Conservation (phyloP, 192 early-diverging fungal species). For the Rhizophlyctis rosea region DNA sequence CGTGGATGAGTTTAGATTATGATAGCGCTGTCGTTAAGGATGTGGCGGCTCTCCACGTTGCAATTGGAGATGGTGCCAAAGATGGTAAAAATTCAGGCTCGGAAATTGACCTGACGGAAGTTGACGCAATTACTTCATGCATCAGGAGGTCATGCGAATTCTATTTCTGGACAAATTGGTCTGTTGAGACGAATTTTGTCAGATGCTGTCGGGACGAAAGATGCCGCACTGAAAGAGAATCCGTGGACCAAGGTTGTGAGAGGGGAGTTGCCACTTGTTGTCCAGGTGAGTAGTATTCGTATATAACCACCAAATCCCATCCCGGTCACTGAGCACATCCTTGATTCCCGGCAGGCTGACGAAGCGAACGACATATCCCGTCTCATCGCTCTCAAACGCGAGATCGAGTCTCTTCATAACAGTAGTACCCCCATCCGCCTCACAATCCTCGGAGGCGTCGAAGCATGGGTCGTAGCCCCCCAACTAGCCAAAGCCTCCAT, state of each 20-base stretch:
- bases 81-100: too few relatives aligned
- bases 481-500: conserved; percentile 53
- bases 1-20: too few relatives aligned
- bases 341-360: conserved; percentile 6
- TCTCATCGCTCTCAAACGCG: conserved; percentile 57
- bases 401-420: conserved; percentile 15
- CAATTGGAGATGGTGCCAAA: conserved; percentile 45
- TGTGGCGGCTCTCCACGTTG: conserved; percentile 57
- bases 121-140: too few relatives aligned
- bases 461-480: conserved; percentile 62
- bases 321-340: too few relatives aligned
- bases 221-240: background rate
- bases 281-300: conserved; percentile 1
- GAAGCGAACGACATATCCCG: conserved; percentile 58
- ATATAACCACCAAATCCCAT: too few relatives aligned
- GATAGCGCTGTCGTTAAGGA: conserved; percentile 44
- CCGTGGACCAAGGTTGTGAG: background rate
- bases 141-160: too few relatives aligned
- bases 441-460: conserved; percentile 62
- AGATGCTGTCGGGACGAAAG: background rate
- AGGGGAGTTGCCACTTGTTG: conserved; percentile 7
- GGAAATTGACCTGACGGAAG: too few relatives aligned
- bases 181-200: conserved; percentile 2
- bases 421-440: conserved; percentile 34
- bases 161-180: conserved; percentile 37